A percentile compares a stretch with the other conserved stretches of the same genome.
These are phyloP conservation scores for Trifolium pratense DNA, from an alignment of 306 rosid species.

Conservation along the genomic window DNA sequence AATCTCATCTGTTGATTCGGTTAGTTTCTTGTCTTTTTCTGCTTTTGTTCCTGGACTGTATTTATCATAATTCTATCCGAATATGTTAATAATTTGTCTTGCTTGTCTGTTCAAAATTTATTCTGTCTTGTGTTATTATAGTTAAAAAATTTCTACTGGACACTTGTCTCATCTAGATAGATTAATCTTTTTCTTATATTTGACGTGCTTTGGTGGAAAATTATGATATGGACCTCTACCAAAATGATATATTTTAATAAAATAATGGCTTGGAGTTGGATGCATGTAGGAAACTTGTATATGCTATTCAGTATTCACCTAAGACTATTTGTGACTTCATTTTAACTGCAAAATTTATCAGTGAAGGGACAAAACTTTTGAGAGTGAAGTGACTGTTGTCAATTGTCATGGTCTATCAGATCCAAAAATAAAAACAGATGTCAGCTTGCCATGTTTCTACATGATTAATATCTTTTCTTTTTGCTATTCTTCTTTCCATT, in stretches of 20 bases:
- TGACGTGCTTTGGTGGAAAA: constrained; percentile 14
- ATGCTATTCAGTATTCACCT: background rate
- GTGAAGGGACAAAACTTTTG: background rate
- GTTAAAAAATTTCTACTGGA: constrained; percentile 11
- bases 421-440: constrained; percentile 17
- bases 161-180: constrained; percentile 3
- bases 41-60: constrained; percentile 33
- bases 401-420: constrained; percentile 23
- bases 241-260: constrained; percentile 2
- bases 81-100: constrained; percentile 10
- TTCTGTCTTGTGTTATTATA: constrained; percentile 22
- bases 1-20: constrained; percentile 96
- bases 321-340: background rate
- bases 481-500: background rate
- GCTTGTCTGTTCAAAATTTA: too few relatives aligned
- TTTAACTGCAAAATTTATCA: background rate
- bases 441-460: background rate
- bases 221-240: constrained; percentile 17
- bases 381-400: constrained; percentile 18
- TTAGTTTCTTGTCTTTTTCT: constrained; percentile 60
- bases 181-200: constrained; percentile 10
- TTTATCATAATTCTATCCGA: constrained; percentile 25
- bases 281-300: background rate
- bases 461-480: background rate
- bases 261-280: constrained; percentile 1